Evolutionary conservation across 2,329 filamentous ascomycete species (phyloP).

Genomic region (Teratosphaeriaceae sp.): DNA sequence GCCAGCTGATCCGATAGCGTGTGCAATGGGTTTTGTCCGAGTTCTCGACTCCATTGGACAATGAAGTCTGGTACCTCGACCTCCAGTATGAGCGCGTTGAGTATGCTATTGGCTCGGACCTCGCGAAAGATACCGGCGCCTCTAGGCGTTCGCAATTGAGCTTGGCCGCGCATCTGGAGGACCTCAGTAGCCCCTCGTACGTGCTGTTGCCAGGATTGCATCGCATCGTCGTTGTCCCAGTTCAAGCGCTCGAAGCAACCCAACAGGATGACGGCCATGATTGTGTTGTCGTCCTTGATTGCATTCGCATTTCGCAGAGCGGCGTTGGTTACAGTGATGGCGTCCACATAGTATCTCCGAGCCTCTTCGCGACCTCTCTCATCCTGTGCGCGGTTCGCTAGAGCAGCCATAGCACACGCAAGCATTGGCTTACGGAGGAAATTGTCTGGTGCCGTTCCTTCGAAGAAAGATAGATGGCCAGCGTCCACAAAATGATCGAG

Average conservation of each 20-base stretch:
- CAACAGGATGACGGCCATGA: slow-evolving; percentile 13
- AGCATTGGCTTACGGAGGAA: slow-evolving; percentile 12
- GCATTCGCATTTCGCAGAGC: slow-evolving; percentile 8
- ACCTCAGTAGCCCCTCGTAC: slow-evolving; percentile 9
- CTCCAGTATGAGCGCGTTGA: slow-evolving; percentile 9
- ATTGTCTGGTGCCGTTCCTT: slow-evolving; percentile 6
- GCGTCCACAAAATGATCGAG: slow-evolving; percentile 11
- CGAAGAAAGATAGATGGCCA: slow-evolving; percentile 9
- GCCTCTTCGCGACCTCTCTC: slow-evolving; percentile 1
- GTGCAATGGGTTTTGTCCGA: slow-evolving; percentile 10
- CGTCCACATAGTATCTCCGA: slow-evolving; percentile 13
- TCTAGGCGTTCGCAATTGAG: slow-evolving; percentile 7
- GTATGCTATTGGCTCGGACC: slow-evolving; percentile 8
- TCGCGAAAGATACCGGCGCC: slow-evolving; percentile 13
- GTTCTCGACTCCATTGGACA: slow-evolving; percentile 10
- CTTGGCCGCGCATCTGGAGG: slow-evolving; percentile 10
- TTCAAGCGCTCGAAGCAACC: slow-evolving; percentile 11
- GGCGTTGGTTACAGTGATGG: slow-evolving; percentile 12
- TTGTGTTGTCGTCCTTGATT: slow-evolving; percentile 13
- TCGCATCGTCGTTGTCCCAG: slow-evolving; percentile 9
- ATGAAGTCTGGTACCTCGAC: slow-evolving; percentile 10
- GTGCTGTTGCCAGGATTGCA: slow-evolving; percentile 11
- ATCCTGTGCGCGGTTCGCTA: slow-evolving; percentile 10
- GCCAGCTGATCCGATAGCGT: slow-evolving; percentile 9
- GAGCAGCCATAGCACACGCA: slow-evolving; percentile 11